A percentile compares a stretch with the other conserved stretches of the same genome.
Conservation (phyloP, 352 stramenopile species). For the Peronospora farinosa region DNA sequence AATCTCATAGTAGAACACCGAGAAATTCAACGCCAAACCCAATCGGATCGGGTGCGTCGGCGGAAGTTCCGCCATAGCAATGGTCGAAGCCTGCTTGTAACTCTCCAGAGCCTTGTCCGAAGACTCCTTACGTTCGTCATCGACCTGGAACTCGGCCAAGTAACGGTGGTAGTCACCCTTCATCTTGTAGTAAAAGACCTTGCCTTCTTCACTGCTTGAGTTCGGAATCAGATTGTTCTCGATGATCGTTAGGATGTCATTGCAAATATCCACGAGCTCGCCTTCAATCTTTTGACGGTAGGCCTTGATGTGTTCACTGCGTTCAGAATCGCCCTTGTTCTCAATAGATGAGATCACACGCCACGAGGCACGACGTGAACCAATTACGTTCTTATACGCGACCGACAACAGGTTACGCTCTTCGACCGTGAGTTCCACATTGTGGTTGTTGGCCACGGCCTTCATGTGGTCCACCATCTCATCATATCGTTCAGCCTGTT, state of each 20-base stretch:
- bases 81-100: constrained; percentile 81
- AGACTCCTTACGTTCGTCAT: constrained; percentile 92
- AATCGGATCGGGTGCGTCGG: constrained; percentile 98
- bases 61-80: constrained; percentile 93
- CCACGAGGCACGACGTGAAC: constrained; percentile 96
- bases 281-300: constrained; percentile 96
- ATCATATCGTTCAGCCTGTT: constrained; percentile 85
- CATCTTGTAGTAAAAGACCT: constrained; percentile 99
- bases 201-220: constrained; percentile 94
- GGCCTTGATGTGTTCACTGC: constrained; percentile 77
- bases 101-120: constrained; percentile 77
- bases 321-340: constrained; percentile 95
- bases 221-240: constrained; percentile 97
- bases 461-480: constrained; percentile 98
- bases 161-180: constrained; percentile 99
- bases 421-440: constrained; percentile 96
- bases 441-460: constrained; percentile 93
- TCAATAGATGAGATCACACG: constrained; percentile 98
- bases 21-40: constrained; percentile 98
- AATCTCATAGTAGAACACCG: constrained; percentile 99
- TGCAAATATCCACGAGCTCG: constrained; percentile 96
- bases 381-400: constrained; percentile 98
- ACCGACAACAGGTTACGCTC: constrained; percentile 96
- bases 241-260: constrained; percentile 97
- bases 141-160: constrained; percentile 97